A percentile compares a stretch with the other conserved stretches of the same genome.
phyloP scores from a whole-genome alignment of 495 filamentous ascomycete species.

The Penicillium angulare region DNA sequence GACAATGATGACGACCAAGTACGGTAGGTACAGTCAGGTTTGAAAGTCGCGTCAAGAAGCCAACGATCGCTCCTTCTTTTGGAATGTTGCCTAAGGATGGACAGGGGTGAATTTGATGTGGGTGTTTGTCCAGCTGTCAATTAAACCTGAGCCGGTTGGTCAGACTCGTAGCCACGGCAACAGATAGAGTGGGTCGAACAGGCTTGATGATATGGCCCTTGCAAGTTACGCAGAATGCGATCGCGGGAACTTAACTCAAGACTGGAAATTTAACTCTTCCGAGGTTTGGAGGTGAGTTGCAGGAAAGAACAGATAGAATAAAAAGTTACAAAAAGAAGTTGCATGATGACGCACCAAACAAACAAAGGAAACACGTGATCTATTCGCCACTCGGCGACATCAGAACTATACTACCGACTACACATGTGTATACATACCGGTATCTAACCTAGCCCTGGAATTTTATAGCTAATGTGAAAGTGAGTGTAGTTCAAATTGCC shows the following conservation, averaged over 20 bases:
- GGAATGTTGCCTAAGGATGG: constrained; percentile 14
- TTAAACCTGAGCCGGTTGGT: constrained; percentile 20
- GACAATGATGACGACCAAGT: constrained; percentile 4
- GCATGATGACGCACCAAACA: constrained; percentile 5
- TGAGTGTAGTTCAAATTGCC: too few relatives aligned
- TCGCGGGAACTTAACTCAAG: not conserved
- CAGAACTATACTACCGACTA: too few relatives aligned
- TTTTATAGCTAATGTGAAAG: too few relatives aligned
- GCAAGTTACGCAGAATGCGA: not conserved
- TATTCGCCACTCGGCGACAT: not conserved
- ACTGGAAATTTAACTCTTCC: too few relatives aligned
- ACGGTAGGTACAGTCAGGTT: constrained; percentile 9
- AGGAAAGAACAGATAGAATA: not conserved
- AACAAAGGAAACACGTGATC: constrained; percentile 5
- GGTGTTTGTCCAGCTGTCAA: constrained; percentile 31
- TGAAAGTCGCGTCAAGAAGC: constrained; percentile 10
- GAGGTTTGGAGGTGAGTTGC: not conserved
- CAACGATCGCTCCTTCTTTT: constrained; percentile 25
- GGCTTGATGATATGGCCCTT: not conserved
- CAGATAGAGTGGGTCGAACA: constrained; percentile 22
- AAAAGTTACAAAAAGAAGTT: constrained; percentile 2
- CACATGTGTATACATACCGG: too few relatives aligned
- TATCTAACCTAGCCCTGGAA: too few relatives aligned
- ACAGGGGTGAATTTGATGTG: constrained; percentile 8
- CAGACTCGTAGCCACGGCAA: constrained; percentile 40